Evolutionary conservation across 192 early-diverging fungal species (phyloP).

Genomic region (Endogone sp.): DNA sequence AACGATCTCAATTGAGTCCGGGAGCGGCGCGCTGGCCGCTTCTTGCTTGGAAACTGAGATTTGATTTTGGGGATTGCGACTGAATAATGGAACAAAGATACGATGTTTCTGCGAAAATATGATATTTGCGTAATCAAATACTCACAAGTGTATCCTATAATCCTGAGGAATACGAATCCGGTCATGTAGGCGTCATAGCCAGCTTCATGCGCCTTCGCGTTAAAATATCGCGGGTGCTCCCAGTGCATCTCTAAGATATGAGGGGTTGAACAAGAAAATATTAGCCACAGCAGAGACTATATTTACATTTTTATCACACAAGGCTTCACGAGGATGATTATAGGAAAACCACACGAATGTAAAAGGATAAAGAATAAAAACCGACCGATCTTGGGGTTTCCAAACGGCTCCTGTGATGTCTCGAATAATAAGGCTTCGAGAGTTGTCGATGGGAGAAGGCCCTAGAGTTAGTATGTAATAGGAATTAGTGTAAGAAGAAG

Average conservation of each 20-base stretch:
- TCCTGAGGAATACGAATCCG: slow-evolving; percentile 33
- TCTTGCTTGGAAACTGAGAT: not conserved
- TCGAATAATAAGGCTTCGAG: slow-evolving; percentile 26
- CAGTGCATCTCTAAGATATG: slow-evolving; percentile 19
- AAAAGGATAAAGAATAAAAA: not conserved
- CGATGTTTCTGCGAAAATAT: not conserved
- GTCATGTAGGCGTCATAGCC: slow-evolving; percentile 93
- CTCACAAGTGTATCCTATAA: not conserved
- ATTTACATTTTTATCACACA: no score
- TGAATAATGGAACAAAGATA: not conserved
- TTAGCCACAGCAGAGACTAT: not conserved
- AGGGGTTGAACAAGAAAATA: not conserved
- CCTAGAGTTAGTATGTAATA: no score
- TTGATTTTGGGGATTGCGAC: not conserved
- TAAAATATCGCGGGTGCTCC: slow-evolving; percentile 23
- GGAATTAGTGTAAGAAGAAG: no score
- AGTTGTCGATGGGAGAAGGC: not conserved
- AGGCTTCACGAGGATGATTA: no score
- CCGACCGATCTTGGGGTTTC: slow-evolving; percentile 38
- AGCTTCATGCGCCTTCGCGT: slow-evolving; percentile 77
- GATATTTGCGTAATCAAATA: not conserved
- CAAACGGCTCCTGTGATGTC: slow-evolving; percentile 15
- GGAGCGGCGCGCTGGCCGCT: not conserved
- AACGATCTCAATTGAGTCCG: not conserved
- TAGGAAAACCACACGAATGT: not conserved